Conservation (phyloP, 257 asterid species). For the Marsdenia floribunda region DNA sequence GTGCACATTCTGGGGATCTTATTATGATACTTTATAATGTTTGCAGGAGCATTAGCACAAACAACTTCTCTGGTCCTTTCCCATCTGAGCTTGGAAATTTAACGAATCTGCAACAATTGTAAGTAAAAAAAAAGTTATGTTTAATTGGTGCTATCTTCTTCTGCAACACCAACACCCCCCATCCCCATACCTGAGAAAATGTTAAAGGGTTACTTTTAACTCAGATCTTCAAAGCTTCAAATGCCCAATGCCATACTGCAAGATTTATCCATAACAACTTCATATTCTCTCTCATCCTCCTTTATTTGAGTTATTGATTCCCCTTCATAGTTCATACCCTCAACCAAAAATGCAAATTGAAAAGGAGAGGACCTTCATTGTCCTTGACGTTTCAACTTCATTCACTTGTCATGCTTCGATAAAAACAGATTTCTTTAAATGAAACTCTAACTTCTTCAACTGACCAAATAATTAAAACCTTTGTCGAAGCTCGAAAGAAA, state of each 20-base stretch:
- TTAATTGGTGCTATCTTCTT: not conserved
- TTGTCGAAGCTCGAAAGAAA: not conserved
- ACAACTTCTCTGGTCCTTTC: slow-evolving; percentile 78
- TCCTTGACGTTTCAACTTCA: not conserved
- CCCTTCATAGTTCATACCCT: not conserved
- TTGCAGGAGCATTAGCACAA: slow-evolving; percentile 45
- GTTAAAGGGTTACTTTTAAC: not conserved
- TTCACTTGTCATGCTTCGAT: not conserved
- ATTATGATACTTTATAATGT: slow-evolving; percentile 1
- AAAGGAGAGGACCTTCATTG: not conserved
- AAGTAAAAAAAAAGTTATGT: slow-evolving; percentile 12
- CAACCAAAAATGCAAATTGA: not conserved
- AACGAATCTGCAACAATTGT: slow-evolving; percentile 48
- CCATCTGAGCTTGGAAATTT: slow-evolving; percentile 68
- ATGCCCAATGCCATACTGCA: not conserved
- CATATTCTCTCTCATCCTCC: not conserved
- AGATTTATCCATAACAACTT: not conserved
- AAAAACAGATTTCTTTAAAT: not conserved
- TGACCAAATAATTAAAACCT: not conserved
- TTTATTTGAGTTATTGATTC: not conserved
- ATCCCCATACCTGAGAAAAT: not conserved
- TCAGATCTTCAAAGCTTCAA: not conserved
- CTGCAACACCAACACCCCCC: not conserved
- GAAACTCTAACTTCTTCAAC: not conserved
- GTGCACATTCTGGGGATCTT: not conserved